phyloP scores from a whole-genome alignment of 2,329 filamentous ascomycete species.

The Colletotrichum theobromicola region DNA sequence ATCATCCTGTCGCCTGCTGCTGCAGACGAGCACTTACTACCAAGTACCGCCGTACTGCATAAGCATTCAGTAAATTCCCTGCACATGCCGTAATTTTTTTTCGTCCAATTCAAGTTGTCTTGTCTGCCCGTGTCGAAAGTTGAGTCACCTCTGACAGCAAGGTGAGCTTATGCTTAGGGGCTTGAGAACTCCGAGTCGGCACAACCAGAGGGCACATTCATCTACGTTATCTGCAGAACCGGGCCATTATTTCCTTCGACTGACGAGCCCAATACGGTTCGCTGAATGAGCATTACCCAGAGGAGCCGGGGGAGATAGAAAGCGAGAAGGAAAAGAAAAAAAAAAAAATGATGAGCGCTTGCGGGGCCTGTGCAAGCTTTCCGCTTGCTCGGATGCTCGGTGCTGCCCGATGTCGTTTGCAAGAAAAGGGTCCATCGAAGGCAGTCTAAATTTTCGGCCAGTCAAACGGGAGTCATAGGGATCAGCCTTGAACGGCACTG shows the following conservation, averaged over 20 bases:
- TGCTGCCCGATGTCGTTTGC: background rate
- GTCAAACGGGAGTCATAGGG: constrained; percentile 5
- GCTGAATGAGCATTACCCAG: background rate
- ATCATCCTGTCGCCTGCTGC: background rate
- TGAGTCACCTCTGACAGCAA: background rate
- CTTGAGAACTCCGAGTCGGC: background rate
- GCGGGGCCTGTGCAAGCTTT: background rate
- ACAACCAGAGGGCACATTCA: background rate
- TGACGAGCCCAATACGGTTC: background rate
- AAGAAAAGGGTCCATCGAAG: background rate
- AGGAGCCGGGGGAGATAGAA: background rate
- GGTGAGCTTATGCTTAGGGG: background rate
- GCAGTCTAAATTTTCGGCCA: constrained; percentile 2
- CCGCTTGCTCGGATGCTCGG: constrained; percentile 1
- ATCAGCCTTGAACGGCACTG: constrained; percentile 1
- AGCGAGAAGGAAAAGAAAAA: background rate
- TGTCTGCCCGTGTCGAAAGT: background rate
- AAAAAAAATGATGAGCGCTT: background rate
- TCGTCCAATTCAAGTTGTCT: background rate
- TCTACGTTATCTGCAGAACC: background rate
- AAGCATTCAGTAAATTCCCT: background rate
- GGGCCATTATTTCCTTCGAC: background rate
- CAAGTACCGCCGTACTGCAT: background rate
- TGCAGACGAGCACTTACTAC: background rate
- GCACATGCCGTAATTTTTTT: background rate